Conservation (phyloP, 345 rosid species). For the Mangifera indica region DNA sequence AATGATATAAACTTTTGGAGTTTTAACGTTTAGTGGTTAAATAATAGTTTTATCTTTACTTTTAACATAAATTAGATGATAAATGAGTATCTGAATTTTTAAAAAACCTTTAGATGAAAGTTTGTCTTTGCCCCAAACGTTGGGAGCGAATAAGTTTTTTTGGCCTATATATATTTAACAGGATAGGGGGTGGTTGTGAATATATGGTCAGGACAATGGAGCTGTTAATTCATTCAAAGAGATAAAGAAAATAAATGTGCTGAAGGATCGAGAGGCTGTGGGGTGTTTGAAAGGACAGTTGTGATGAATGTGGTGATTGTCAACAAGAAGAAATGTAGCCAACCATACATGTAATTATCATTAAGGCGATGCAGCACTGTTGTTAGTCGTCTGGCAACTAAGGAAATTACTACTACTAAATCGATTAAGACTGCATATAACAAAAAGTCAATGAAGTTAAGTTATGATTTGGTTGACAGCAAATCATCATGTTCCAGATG, state of each 20-base stretch:
- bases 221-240: neutral
- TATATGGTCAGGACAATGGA: neutral
- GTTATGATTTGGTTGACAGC: slow-evolving; percentile 21
- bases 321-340: neutral
- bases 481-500: slow-evolving; percentile 12
- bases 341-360: neutral
- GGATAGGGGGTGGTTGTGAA: slow-evolving; percentile 14
- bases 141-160: too few species aligned
- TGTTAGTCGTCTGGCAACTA: slow-evolving; percentile 3
- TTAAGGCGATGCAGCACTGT: neutral
- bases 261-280: slow-evolving; percentile 5
- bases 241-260: neutral
- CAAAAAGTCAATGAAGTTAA: slow-evolving; percentile 22
- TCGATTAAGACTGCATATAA: neutral
- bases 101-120: too few species aligned
- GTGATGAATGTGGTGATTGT: neutral
- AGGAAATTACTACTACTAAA: slow-evolving; percentile 14
- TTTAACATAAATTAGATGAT: too few species aligned
- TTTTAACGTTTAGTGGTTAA: too few species aligned
- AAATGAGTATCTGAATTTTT: too few species aligned
- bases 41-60: too few species aligned
- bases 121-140: too few species aligned
- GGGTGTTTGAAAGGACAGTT: neutral
- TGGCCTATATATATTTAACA: too few species aligned
- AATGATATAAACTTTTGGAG: too few species aligned